Evolutionary conservation across 2,329 filamentous ascomycete genomes (phyloP), one percentile per base, ranked within the genome.

Genomic region (Zymoseptoria ardabiliae): DNA sequence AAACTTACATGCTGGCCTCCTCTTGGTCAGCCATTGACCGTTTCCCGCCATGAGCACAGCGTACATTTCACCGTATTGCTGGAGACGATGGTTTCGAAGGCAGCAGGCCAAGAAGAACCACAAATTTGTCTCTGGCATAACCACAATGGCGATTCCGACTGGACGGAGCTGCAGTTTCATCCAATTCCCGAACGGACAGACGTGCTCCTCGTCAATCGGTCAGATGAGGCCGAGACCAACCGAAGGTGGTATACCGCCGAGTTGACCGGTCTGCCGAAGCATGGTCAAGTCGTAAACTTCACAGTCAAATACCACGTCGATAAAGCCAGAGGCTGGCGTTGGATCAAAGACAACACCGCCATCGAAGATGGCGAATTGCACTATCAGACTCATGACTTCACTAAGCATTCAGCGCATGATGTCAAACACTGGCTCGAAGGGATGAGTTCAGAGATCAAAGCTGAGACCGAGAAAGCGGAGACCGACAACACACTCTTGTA

Each of bases 101-200:
- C 61, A 45, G 45, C 64, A 48, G 57, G 63, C 8, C 78, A 79
- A 7, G 75, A 82, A 17, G 77, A 84, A 61, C 94, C 89, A 87
- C 82, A 94, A 66, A 82, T 91, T 30, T 83, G 83, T 17, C 74
- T 95, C 7, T 96, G 91, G 90, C 84, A 90, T 63, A 85, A 88
- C 66, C 81, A 82, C 55, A 71, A 76, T 23, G 78, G 72, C 41
- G 79, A 65, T 78, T 81, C 85, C 61, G 75, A 74, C 76, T 92
- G 79, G 82, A 76, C 70, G 5, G 81, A 87, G 21, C 77, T 83
- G 19, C 75, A 76, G 23, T 76, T 94, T 2, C 78, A 83, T 56
- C 67, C 72, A 30, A 71, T 70, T 4, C 62, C 66, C 11, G 65
- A 70, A 2, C 60, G 55, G 48, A 58, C 67, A 13, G 65, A 72